Conservation (phyloP, 257 asterid genomes). For the Lithospermum erythrorhizon region DNA sequence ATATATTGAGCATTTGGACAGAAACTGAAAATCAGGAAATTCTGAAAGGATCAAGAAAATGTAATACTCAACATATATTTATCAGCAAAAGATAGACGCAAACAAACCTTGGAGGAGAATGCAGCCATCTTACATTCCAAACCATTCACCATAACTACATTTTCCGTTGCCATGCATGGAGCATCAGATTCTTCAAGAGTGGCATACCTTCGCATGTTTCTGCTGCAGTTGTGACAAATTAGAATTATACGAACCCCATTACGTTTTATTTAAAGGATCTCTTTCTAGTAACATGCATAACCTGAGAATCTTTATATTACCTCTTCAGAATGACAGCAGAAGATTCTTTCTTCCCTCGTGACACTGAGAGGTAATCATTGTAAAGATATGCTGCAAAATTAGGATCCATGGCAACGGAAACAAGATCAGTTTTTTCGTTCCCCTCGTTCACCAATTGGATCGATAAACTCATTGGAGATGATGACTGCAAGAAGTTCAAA, state of each 20-base stretch:
- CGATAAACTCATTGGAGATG: conserved; percentile 19
- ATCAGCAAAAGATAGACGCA: no score
- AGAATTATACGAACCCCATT: no score
- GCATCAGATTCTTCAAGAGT: conserved; percentile 12
- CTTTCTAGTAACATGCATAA: no score
- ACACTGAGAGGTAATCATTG: conserved; percentile 44
- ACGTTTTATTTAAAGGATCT: no score
- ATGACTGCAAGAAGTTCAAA: conserved; percentile 41
- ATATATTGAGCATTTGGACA: background rate
- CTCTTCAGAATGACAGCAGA: conserved; percentile 60
- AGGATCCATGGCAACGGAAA: conserved; percentile 61
- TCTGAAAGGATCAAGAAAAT: background rate
- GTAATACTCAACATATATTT: background rate
- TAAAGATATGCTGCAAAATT: conserved; percentile 54
- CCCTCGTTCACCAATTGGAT: conserved; percentile 12
- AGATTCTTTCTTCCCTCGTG: conserved; percentile 24
- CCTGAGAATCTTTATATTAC: conserved; percentile 16
- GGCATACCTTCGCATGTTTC: conserved; percentile 16
- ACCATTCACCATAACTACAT: conserved; percentile 16
- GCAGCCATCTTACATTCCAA: conserved; percentile 26
- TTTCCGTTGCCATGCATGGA: conserved; percentile 16
- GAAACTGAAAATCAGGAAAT: background rate
- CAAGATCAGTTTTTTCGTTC: conserved; percentile 49
- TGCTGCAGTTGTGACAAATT: conserved; percentile 1
- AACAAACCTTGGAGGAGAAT: conserved; percentile 15